A percentile compares a stretch with the other conserved stretches of the same genome.
phyloP scores from a whole-genome alignment of 1,284 basidiomycete genomes.

The Ustilago sp. region DNA sequence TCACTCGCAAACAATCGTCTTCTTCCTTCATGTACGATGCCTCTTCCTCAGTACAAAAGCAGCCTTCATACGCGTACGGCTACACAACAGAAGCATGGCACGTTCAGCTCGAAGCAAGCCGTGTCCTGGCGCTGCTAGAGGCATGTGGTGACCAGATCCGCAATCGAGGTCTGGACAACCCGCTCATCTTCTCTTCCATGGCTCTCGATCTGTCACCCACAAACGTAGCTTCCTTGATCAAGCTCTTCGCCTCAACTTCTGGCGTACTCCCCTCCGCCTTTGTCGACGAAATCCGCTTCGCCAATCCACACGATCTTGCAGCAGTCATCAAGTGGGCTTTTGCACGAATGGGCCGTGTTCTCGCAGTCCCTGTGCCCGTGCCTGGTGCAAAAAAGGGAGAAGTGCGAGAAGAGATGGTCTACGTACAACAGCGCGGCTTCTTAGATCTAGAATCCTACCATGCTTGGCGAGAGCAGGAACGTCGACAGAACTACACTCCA shows the following conservation, averaged over 20 bases:
- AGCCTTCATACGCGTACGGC: constrained; percentile 48
- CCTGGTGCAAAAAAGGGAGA: constrained; percentile 44
- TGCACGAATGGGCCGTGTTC: constrained; percentile 62
- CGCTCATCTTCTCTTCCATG: constrained; percentile 68
- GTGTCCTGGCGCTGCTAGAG: constrained; percentile 48
- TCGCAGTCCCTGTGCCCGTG: constrained; percentile 54
- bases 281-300: constrained; percentile 60
- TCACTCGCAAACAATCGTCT: background rate
- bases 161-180: constrained; percentile 61
- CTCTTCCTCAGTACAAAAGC: constrained; percentile 4
- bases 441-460: constrained; percentile 62
- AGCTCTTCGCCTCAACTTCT: constrained; percentile 29
- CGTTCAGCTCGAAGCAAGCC: constrained; percentile 47
- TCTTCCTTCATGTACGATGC: constrained; percentile 11
- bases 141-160: constrained; percentile 60
- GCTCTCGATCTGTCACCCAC: constrained; percentile 62
- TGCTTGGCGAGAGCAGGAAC: constrained; percentile 63
- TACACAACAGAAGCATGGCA: constrained; percentile 61
- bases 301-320: constrained; percentile 65
- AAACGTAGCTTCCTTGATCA: constrained; percentile 56
- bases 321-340: constrained; percentile 68
- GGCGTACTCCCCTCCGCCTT: constrained; percentile 28
- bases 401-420: constrained; percentile 59
- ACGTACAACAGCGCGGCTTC: constrained; percentile 67
- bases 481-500: constrained; percentile 38